Percentiles rank a stretch among this genome's conserved stretches.
Evolutionary conservation across 768 basidiomycete species (phyloP).

Genomic region (Xerocomus brunneocitrinus): DNA sequence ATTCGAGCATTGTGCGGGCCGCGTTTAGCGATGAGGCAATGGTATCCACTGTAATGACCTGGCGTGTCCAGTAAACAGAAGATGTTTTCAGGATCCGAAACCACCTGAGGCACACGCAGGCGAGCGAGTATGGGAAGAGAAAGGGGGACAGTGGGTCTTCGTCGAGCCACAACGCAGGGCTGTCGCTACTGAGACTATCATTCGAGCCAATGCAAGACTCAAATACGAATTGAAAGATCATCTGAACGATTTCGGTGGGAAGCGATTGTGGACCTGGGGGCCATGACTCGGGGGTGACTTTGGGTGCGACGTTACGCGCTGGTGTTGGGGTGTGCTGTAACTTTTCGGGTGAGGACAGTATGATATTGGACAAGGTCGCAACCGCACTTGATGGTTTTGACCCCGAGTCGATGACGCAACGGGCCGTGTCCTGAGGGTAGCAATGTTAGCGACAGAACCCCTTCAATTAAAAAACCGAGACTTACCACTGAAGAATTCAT

Average conservation of each 20-base stretch:
- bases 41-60: slow-evolving; percentile 4
- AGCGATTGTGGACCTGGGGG: slow-evolving; percentile 4
- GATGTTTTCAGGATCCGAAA: slow-evolving; percentile 1
- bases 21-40: not conserved
- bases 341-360: not conserved
- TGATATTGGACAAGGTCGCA: slow-evolving; percentile 4
- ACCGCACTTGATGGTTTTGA: not conserved
- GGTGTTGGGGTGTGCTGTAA: not conserved
- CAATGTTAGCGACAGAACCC: not conserved
- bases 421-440: not conserved
- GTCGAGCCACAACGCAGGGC: not conserved
- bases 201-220: not conserved
- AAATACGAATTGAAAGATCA: slow-evolving; percentile 10
- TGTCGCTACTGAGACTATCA: not conserved
- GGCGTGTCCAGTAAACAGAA: slow-evolving; percentile 8
- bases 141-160: slow-evolving; percentile 4
- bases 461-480: not conserved
- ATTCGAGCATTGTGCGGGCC: not conserved
- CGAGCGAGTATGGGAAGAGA: slow-evolving; percentile 10
- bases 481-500: not conserved
- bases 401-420: not conserved
- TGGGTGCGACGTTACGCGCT: not conserved
- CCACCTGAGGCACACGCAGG: slow-evolving; percentile 8
- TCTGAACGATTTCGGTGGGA: slow-evolving; percentile 6
- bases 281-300: not conserved